Evolutionary conservation across 2,329 filamentous ascomycete genomes (phyloP).

Genomic region (Trichoderma semiorbis): DNA sequence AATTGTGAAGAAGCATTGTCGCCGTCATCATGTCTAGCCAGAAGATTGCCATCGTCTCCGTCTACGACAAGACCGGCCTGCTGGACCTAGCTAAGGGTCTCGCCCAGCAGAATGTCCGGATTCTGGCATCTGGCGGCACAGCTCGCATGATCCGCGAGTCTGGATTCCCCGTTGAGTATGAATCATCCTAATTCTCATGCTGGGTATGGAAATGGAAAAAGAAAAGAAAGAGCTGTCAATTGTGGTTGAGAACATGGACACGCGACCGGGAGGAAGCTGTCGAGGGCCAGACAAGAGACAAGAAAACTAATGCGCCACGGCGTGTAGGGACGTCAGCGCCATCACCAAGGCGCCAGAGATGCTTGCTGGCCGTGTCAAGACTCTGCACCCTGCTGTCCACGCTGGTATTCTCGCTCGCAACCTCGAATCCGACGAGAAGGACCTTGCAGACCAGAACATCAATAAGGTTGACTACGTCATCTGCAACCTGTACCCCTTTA

Average conservation of each 20-base stretch:
- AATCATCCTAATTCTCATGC: conserved; percentile 4
- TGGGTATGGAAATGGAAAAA: neutral
- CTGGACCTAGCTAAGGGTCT: conserved; percentile 90
- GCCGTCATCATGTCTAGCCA: conserved; percentile 41
- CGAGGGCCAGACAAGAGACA: neutral
- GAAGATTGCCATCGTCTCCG: conserved; percentile 84
- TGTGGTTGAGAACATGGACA: neutral
- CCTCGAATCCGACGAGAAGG: conserved; percentile 93
- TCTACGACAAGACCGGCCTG: conserved; percentile 97
- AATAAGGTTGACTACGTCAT: conserved; percentile 93
- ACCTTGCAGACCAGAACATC: conserved; percentile 92
- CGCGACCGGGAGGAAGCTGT: neutral
- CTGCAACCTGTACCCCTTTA: conserved; percentile 99
- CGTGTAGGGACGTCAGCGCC: conserved; percentile 81
- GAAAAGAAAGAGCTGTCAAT: neutral
- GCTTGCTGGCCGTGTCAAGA: conserved; percentile 83
- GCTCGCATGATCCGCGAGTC: conserved; percentile 96
- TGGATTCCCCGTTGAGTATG: conserved; percentile 90
- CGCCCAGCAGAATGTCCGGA: conserved; percentile 81
- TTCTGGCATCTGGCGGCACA: conserved; percentile 92
- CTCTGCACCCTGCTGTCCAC: conserved; percentile 89
- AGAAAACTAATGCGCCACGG: conserved; percentile 16
- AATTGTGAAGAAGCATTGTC: conserved; percentile 5
- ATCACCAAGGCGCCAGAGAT: conserved; percentile 98
- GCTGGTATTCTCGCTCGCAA: conserved; percentile 90